A percentile compares a stretch with the other conserved stretches of the same genome.
Evolutionary conservation across 495 filamentous ascomycete species (phyloP).

Genomic region (Hyaloscypha variabilis): DNA sequence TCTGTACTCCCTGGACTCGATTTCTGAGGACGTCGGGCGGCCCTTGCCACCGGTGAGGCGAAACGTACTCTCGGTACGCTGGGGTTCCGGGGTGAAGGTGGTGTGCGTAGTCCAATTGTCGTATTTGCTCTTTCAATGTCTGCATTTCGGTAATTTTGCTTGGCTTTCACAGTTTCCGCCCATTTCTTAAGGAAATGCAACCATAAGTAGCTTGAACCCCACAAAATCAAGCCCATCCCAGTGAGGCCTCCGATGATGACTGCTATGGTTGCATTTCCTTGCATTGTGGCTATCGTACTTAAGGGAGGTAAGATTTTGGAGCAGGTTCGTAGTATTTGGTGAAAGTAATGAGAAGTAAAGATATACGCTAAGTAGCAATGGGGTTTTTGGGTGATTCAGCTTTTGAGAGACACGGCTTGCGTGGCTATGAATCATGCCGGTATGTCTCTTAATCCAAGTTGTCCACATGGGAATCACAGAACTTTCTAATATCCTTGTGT

Average conservation of each 20-base stretch:
- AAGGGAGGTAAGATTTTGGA: too few species aligned
- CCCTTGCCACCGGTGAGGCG: not conserved
- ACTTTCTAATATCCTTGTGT: not conserved
- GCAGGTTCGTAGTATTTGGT: too few species aligned
- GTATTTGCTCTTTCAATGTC: not conserved
- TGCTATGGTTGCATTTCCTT: not conserved
- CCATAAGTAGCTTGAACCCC: not conserved
- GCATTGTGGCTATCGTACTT: not conserved
- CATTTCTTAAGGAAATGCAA: not conserved
- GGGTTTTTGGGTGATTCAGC: not conserved
- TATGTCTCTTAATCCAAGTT: not conserved
- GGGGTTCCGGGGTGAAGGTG: not conserved
- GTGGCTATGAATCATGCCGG: not conserved
- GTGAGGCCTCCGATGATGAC: not conserved
- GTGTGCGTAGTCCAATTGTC: not conserved
- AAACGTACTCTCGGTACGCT: not conserved
- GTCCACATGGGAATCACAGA: too few species aligned
- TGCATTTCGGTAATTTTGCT: not conserved
- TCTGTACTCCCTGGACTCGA: not conserved
- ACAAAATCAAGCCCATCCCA: not conserved
- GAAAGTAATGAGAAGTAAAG: too few species aligned
- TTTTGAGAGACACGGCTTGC: not conserved
- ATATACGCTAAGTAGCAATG: not conserved
- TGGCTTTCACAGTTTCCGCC: not conserved
- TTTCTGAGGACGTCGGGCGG: not conserved